Evolutionary conservation across 306 rosid genomes (phyloP), one percentile per base, ranked within the genome.

Genomic region (Prunus padus): DNA sequence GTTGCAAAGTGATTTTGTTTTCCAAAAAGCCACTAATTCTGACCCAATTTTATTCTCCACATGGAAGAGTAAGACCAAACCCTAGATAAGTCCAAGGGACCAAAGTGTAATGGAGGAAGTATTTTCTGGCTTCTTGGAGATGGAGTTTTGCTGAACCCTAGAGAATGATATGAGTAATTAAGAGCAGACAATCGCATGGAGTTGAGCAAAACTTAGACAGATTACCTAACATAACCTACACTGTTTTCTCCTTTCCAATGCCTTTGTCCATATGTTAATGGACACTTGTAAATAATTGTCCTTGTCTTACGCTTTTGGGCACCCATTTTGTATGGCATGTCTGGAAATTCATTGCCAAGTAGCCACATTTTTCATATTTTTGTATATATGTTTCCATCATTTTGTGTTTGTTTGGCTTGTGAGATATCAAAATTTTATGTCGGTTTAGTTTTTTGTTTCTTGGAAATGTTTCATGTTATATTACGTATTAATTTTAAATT

Each of bases 141-240:
- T 91, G 91, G 91, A 87, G 81, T 71, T 84, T 87, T 84, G 89
- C 72, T 61, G 73, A 78, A 86, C 81, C 72, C 77, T 40, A 45
- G 77, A 79, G 65, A 65, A 30, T 72, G 55, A 44, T 49, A 19
- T 3, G 60, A 51, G 57, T 20, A 22, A 59, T 55, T 18, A 82
- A 37, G 76, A 75, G 77, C 81, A 68, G 86, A 86, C 89, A 90
- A 86, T 23, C 51, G 85, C 78, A 82, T 62, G 75, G 64, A 46
- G 86, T 79, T 72, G 80, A 82, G 79, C 56, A 18, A 59, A 81
- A 77, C 77, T 13, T 47, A 76, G 86, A 84, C 84, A 65, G 68
- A 47, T 79, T 31, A 86, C 87, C 91, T 68, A 81, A 71, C 76
- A 62, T 72, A 72, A 79, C 55, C 76, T 73, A 67, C 81, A 73